These are phyloP conservation scores for Exophiala sp. DNA, from an alignment of 2,329 filamentous ascomycete species.

Conservation along the genomic window DNA sequence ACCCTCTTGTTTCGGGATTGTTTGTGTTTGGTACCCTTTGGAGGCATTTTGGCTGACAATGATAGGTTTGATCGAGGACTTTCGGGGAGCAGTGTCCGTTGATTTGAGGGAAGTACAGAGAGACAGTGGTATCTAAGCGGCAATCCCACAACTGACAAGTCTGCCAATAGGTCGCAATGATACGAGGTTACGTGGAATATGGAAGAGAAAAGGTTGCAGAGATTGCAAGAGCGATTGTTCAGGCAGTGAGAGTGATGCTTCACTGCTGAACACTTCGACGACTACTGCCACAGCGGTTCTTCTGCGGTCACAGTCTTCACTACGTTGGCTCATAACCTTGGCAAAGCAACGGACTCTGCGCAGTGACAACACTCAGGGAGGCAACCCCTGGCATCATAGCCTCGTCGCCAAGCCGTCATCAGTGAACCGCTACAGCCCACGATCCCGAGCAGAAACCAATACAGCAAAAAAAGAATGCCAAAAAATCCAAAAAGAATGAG, in stretches of 20 bases:
- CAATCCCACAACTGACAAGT: too few relatives aligned
- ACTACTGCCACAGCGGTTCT: too few relatives aligned
- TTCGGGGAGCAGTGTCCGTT: too few relatives aligned
- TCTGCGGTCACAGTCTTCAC: background rate
- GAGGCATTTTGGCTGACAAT: background rate
- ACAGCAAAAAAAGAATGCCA: background rate
- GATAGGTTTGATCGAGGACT: background rate
- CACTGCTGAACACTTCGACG: too few relatives aligned
- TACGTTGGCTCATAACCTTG: background rate
- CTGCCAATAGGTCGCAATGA: too few relatives aligned
- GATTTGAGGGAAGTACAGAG: too few relatives aligned
- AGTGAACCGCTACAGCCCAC: background rate
- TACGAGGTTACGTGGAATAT: too few relatives aligned
- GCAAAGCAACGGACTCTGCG: background rate
- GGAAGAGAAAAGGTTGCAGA: too few relatives aligned
- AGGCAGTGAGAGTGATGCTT: too few relatives aligned
- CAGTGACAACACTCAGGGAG: background rate
- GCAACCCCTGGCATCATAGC: background rate
- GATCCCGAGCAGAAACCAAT: background rate
- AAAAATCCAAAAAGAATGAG: background rate
- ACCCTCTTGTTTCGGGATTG: too few relatives aligned
- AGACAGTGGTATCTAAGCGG: too few relatives aligned
- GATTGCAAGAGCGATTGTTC: too few relatives aligned
- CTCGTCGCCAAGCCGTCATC: slow-evolving; percentile 1
- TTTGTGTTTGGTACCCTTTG: background rate